phyloP scores from a whole-genome alignment of 2,329 filamentous ascomycete species.

The Elsinoe arachidis region DNA sequence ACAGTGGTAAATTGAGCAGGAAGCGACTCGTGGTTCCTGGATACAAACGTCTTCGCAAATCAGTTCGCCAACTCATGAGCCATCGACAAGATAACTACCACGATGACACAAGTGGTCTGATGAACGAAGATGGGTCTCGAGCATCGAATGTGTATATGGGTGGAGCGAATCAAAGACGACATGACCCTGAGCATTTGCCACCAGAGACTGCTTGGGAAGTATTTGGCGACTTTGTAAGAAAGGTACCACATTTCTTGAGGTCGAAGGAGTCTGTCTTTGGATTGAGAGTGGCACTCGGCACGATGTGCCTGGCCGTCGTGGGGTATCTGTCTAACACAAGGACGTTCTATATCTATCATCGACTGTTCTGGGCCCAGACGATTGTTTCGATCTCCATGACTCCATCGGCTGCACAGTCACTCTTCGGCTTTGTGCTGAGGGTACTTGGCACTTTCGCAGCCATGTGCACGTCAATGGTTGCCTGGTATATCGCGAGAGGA shows the following conservation, averaged over 20 bases:
- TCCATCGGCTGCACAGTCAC: conserved; percentile 57
- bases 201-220: conserved; percentile 52
- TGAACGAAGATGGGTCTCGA: conserved; percentile 45
- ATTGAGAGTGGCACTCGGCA: conserved; percentile 62
- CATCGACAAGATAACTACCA: conserved; percentile 42
- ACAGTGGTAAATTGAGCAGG: conserved; percentile 55
- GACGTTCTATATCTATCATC: conserved; percentile 58
- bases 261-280: conserved; percentile 62
- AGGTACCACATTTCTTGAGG: conserved; percentile 50
- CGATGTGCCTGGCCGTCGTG: conserved; percentile 62
- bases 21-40: conserved; percentile 59
- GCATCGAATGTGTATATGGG: conserved; percentile 53
- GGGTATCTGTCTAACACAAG: conserved; percentile 57
- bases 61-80: conserved; percentile 48
- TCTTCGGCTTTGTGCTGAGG: conserved; percentile 61
- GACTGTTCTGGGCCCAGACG: conserved; percentile 70
- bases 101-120: conserved; percentile 43
- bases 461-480: conserved; percentile 53
- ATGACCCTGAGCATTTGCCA: conserved; percentile 67
- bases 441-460: conserved; percentile 57
- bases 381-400: conserved; percentile 63
- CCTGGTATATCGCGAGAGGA: conserved; percentile 64
- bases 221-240: conserved; percentile 52
- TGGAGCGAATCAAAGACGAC: conserved; percentile 52
- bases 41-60: conserved; percentile 55